Conservation (phyloP, 768 basidiomycete species). For the Gloeophyllum trabeum region DNA sequence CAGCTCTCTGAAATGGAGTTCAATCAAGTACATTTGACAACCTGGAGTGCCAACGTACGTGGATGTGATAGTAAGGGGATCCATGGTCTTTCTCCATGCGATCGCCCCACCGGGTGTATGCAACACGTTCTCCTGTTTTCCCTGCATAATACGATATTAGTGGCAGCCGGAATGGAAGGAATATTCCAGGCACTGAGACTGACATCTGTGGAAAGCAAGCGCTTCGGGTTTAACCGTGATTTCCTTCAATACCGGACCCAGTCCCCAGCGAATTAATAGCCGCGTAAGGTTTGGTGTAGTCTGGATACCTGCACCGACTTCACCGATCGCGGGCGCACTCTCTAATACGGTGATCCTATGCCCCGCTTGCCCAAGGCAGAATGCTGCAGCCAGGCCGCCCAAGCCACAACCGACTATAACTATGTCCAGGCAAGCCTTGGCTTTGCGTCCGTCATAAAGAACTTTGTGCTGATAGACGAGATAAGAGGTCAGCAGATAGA, state of each 20-base stretch:
- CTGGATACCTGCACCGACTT: not conserved
- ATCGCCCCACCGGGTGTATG: constrained; percentile 23
- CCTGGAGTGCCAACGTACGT: no score
- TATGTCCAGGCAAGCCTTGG: no score
- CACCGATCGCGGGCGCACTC: not conserved
- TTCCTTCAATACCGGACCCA: constrained; percentile 9
- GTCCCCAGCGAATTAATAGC: constrained; percentile 13
- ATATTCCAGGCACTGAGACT: not conserved
- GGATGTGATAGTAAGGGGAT: constrained; percentile 21
- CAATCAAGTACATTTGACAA: no score
- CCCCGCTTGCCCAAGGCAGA: no score
- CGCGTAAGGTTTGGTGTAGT: constrained; percentile 3
- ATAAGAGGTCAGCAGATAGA: no score
- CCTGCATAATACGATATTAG: constrained; percentile 7
- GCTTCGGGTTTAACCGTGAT: constrained; percentile 12
- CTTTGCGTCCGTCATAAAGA: no score
- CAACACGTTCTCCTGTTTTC: constrained; percentile 22
- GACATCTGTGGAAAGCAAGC: constrained; percentile 10
- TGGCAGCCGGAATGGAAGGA: not conserved
- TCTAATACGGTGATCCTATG: no score
- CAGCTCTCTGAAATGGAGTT: not conserved
- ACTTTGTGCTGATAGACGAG: no score
- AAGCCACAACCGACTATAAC: no score
- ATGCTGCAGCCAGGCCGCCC: no score
- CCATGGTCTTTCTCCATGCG: constrained; percentile 20